Evolutionary conservation across 331 rosid species (phyloP).

Genomic region (Prunus yedoensis): DNA sequence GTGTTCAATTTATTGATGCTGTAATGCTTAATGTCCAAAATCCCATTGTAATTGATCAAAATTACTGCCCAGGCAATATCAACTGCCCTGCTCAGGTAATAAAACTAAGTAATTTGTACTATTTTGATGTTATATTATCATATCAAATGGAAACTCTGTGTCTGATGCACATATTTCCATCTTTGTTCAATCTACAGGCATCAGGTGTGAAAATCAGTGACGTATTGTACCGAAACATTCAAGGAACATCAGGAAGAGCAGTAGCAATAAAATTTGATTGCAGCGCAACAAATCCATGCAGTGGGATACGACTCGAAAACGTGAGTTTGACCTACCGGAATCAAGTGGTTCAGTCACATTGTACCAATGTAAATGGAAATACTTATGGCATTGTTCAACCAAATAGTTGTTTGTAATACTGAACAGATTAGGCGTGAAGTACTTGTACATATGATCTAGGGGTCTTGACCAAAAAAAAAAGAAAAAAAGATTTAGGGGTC

Average conservation of each 20-base stretch:
- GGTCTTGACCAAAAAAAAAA: too few relatives aligned
- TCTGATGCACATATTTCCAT: background rate
- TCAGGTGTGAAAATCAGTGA: conserved; percentile 19
- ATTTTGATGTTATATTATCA: too few relatives aligned
- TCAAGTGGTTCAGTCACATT: conserved; percentile 34
- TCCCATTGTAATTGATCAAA: conserved; percentile 58
- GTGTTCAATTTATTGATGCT: conserved; percentile 34
- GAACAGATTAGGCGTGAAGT: background rate
- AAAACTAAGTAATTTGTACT: too few relatives aligned
- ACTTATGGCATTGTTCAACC: background rate
- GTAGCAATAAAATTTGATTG: conserved; percentile 46
- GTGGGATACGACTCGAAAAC: conserved; percentile 18
- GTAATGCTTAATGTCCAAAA: conserved; percentile 48
- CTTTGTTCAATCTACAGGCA: background rate
- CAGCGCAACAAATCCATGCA: conserved; percentile 48
- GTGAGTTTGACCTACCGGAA: conserved; percentile 31
- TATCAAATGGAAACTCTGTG: too few relatives aligned
- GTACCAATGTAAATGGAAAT: conserved; percentile 37
- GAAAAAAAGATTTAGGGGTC: too few relatives aligned
- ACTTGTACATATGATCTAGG: background rate
- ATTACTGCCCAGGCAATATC: conserved; percentile 35
- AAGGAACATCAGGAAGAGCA: conserved; percentile 41
- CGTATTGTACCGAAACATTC: conserved; percentile 23
- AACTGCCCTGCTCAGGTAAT: conserved; percentile 39
- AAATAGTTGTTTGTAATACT: background rate